Base-by-base conservation (phyloP, 139 green algal species). In the Penium margaritaceum region DNA sequence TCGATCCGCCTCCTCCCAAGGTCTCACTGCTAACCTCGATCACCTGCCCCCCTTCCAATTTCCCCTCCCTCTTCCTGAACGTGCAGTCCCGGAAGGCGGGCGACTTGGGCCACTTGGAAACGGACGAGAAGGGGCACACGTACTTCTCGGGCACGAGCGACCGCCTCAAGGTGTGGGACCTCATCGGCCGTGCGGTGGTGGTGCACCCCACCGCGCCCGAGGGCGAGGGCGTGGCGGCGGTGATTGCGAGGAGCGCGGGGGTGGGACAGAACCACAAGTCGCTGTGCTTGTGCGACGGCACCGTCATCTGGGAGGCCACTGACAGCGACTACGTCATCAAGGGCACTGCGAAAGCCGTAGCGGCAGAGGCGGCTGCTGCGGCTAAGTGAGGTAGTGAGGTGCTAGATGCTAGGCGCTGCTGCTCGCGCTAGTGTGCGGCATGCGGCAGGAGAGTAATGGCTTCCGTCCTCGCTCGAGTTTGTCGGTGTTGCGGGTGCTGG, bases 231-330 rank as follows among this genome's bases (percentile, higher is more conserved):
- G 34, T 60, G 58, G 75, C 75, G n/a, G 60, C 75, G 9, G 75
- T 82, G 32, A 73, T 82, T 21, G 75, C 75, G 14, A 46, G 75
- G n/a, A 79, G 68, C 39, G 57, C 70, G 14, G 75, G 75, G 2
- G 67, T 82, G n/a, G 75, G 75, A 32, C 43, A 79, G 38, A 82
- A 82, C 46, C 53, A 68, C 34, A 82, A 82, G 54, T 74, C 80
- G 39, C 33, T 82, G 24, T 82, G 75, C 60, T 36, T 33, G 4
- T 82, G 75, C 30, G 75, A 82, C 64, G 75, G 75, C 35, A 82
- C 75, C 5, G 36, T 77, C 30, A 80, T 82, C 19, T 82, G 75
- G 75, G 75, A 82, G 55, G 43, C 74, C 29, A 79, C 72, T 32
- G 21, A 27, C 0, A 76, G 60, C 35, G 68, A 76, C 17, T 76